phyloP scores from a whole-genome alignment of 208 protist species.

The Leptomonas pyrrhocoris region DNA sequence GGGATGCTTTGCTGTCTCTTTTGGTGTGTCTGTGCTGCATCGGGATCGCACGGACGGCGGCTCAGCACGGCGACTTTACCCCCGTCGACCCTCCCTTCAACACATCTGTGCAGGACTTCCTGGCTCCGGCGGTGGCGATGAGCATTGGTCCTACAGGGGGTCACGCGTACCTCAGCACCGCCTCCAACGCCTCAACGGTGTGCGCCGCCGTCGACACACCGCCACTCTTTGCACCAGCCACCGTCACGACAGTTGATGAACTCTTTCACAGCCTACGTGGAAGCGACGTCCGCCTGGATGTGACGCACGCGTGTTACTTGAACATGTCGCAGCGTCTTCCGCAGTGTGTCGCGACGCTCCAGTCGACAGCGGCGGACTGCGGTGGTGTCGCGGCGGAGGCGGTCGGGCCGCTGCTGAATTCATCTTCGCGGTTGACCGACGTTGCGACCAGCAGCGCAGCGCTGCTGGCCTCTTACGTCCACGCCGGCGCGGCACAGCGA shows the following conservation, averaged over 20 bases:
- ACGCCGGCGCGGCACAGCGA: slow-evolving; percentile 18
- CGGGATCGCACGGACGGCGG: not conserved
- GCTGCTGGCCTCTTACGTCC: slow-evolving; percentile 23
- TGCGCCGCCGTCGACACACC: slow-evolving; percentile 15
- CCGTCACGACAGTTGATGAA: slow-evolving; percentile 16
- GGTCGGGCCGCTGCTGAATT: slow-evolving; percentile 19
- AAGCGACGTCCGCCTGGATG: slow-evolving; percentile 15
- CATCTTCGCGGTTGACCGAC: not conserved
- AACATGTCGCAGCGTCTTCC: slow-evolving; percentile 4
- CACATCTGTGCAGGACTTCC: slow-evolving; percentile 23
- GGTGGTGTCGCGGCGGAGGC: slow-evolving; percentile 22
- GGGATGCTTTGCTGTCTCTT: not conserved
- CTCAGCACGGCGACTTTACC: not conserved
- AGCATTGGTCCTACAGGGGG: slow-evolving; percentile 25
- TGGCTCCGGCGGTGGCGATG: slow-evolving; percentile 21
- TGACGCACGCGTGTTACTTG: slow-evolving; percentile 30
- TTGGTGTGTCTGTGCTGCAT: not conserved
- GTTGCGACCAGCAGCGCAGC: slow-evolving; percentile 20
- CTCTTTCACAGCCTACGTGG: slow-evolving; percentile 13
- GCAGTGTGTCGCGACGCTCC: slow-evolving; percentile 24
- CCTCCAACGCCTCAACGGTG: not conserved
- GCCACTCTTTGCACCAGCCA: slow-evolving; percentile 17
- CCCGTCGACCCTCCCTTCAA: slow-evolving; percentile 6
- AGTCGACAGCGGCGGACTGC: slow-evolving; percentile 25
- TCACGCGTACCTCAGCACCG: slow-evolving; percentile 4